Conservation (phyloP, 23 red algal genomes). For the Agarophyton chilense region DNA sequence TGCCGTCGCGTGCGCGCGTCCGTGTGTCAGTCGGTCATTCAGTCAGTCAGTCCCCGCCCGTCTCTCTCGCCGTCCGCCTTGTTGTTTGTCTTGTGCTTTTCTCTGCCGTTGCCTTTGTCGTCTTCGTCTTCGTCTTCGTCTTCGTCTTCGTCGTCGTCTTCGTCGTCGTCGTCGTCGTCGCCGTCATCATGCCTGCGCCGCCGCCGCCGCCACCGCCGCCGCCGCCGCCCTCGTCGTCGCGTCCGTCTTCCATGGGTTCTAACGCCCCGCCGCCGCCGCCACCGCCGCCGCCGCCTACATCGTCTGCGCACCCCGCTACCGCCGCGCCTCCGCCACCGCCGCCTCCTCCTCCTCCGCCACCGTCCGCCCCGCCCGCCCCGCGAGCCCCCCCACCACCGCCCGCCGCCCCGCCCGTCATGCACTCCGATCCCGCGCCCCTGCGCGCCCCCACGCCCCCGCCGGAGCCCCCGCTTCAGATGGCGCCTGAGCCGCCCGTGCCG, state of each 20-base stretch:
- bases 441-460: not conserved
- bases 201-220: conserved; percentile 7
- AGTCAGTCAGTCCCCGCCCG: too few species aligned
- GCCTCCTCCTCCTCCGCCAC: not conserved
- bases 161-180: not conserved
- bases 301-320: not conserved
- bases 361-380: not conserved
- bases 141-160: not conserved
- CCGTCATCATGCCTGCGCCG: not conserved
- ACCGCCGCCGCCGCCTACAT: conserved; percentile 22
- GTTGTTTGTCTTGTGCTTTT: too few species aligned
- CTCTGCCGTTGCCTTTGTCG: too few species aligned
- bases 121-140: not conserved
- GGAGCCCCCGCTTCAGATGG: not conserved
- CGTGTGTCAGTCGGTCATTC: too few species aligned
- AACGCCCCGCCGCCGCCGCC: conserved; percentile 24
- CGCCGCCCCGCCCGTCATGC: not conserved
- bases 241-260: not conserved
- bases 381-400: not conserved
- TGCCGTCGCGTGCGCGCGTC: not conserved
- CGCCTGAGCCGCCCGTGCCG: not conserved
- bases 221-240: conserved; percentile 18
- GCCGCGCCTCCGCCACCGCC: conserved; percentile 11
- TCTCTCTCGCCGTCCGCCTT: too few species aligned
- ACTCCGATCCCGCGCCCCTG: not conserved